Evolutionary conservation across 164 flowering plant species (phyloP), one percentile per base, ranked within the genome.

Genomic region (Saururus chinensis): DNA sequence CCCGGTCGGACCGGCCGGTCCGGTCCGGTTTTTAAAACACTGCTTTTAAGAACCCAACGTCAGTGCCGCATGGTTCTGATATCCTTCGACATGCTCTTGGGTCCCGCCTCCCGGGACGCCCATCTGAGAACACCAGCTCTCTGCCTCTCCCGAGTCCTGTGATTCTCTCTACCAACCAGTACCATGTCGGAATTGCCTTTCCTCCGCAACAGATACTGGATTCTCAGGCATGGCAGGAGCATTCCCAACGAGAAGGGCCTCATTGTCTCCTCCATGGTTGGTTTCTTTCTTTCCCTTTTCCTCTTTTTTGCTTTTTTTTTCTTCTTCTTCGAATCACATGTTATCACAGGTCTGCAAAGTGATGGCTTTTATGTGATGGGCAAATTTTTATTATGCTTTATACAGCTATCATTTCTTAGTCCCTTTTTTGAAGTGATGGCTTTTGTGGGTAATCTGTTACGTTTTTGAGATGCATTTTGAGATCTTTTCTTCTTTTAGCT

Each of bases 221-320:
- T 89, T 23, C 74, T 93, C 66, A 77, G 98, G 62, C 97, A 89
- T 61, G 98, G 98, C 57, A 86, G 77, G 70, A 93, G 97, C 86
- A 83, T 93, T 64, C 97, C 98, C 5, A 93, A 89, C 55, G 92
- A 86, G 63, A 82, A 21, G 65, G 96, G 96, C 71, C 76, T 90
- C 61, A 82, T 93, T 35, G 89, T 93, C 60, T 85, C 96, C 26
- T 86, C 92, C 13, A n/a, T 82, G 91, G 97, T 64, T 48, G 20
- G 20, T 57, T 12, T 48, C 26, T 64, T 23, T 41, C 13, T 48
- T 40, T 23, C n/a, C 45, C 21, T 20, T 51, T 62, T 35, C 40
- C 17, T 62, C 4, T 30, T 22, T 51, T 19, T 16, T n/a, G 1
- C 24, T 17, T 55, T 19, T n/a, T n/a, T n/a, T n/a, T n/a, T n/a